A percentile compares a stretch with the other conserved stretches of the same genome.
phyloP scores from a whole-genome alignment of 2,329 filamentous ascomycete species.

The Colletotrichum tofieldiae region DNA sequence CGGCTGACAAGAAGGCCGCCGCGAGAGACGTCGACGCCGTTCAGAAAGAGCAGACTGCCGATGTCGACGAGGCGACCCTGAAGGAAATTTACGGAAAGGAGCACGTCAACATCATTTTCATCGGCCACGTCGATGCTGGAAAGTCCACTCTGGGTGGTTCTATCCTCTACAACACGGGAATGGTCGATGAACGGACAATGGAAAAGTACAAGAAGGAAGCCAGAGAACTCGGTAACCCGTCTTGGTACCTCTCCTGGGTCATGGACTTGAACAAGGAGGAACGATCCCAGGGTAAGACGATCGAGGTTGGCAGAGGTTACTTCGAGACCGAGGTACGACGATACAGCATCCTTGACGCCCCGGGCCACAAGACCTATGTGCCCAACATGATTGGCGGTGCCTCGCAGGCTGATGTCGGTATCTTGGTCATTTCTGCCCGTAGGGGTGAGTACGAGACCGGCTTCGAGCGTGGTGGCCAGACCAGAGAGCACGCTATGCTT shows the following conservation, averaged over 20 bases:
- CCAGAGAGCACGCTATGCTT: constrained; percentile 96
- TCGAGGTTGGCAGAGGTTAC: constrained; percentile 95
- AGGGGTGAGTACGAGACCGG: constrained; percentile 99
- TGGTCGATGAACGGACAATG: constrained; percentile 99
- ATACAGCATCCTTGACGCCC: constrained; percentile 97
- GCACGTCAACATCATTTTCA: constrained; percentile 95
- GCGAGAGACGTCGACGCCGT: constrained; percentile 85
- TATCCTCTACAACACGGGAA: constrained; percentile 93
- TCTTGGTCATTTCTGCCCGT: constrained; percentile 94
- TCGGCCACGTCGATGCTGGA: constrained; percentile 97
- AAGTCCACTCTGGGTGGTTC: constrained; percentile 97
- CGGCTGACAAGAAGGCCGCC: constrained; percentile 65
- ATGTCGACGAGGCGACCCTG: constrained; percentile 80
- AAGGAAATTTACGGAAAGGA: constrained; percentile 98
- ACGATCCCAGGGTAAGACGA: constrained; percentile 95
- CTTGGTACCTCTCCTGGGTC: constrained; percentile 99
- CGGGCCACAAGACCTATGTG: constrained; percentile 97
- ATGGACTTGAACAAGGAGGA: constrained; percentile 98
- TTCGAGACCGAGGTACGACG: constrained; percentile 97
- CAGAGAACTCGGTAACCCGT: constrained; percentile 95
- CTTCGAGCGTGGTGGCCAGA: constrained; percentile 96
- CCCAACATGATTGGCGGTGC: constrained; percentile 98
- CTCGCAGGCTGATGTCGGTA: constrained; percentile 93
- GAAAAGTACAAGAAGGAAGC: constrained; percentile 98
- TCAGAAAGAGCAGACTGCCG: constrained; percentile 83